These are phyloP conservation scores for Meripilus lineatus DNA, from an alignment of 1,284 basidiomycete genomes.

Conservation along the genomic window DNA sequence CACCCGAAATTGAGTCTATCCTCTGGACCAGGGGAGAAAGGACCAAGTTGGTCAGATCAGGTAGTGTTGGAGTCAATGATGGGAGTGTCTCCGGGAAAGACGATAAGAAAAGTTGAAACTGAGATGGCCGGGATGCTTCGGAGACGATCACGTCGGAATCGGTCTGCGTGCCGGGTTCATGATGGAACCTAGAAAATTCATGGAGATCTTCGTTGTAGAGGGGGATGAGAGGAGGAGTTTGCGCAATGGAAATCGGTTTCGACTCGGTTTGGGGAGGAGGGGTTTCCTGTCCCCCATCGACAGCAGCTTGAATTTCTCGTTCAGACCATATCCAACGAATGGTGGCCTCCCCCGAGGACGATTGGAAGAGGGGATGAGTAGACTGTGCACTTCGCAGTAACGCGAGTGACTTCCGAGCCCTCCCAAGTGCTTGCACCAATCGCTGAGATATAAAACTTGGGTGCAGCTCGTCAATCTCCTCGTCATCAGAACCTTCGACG, in stretches of 20 bases:
- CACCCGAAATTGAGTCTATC: conserved; percentile 51
- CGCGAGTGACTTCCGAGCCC: conserved; percentile 61
- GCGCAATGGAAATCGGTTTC: neutral
- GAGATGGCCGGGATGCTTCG: conserved; percentile 13
- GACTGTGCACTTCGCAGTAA: conserved; percentile 58
- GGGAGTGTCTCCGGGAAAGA: conserved; percentile 57
- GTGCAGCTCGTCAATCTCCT: conserved; percentile 34
- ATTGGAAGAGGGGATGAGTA: conserved; percentile 48
- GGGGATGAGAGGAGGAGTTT: no score
- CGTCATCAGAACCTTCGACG: conserved; percentile 34
- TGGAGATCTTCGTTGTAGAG: conserved; percentile 32
- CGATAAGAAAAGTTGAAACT: conserved; percentile 42
- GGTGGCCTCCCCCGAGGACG: conserved; percentile 19
- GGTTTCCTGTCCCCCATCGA: conserved; percentile 22
- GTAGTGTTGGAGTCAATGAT: conserved; percentile 55
- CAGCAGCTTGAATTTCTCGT: conserved; percentile 42
- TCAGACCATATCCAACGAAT: conserved; percentile 66
- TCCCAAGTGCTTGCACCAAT: conserved; percentile 46
- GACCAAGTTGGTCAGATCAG: conserved; percentile 52
- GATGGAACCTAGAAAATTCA: conserved; percentile 56
- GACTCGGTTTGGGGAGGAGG: neutral
- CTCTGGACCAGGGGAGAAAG: conserved; percentile 54
- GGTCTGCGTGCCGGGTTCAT: conserved; percentile 50
- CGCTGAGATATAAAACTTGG: conserved; percentile 55
- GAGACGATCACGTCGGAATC: neutral